Base-by-base conservation (phyloP, 352 stramenopile species). In the Globisporangium orthogonon region DNA sequence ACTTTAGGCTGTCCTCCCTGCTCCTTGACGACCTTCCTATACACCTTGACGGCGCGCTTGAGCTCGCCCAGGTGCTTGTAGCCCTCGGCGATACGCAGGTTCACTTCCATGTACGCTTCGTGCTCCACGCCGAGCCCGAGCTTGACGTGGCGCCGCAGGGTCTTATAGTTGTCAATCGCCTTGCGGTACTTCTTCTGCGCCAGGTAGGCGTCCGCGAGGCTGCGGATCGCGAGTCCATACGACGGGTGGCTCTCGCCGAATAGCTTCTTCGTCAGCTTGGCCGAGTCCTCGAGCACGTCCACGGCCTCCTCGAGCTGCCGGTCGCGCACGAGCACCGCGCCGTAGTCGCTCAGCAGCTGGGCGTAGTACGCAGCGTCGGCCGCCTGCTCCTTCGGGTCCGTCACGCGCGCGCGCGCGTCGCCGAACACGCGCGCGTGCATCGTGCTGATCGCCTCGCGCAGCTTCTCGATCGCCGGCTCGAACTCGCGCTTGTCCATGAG, bases 221-320 rank as follows among this genome's bases (percentile, higher is more conserved):
- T 91, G 33, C 81, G 76, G 33, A 91, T 70, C 14, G 80, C 82
- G 10, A 94, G 64, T 2, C 83, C 83, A 1, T 89, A 74, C 41
- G 82, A 90, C 60, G 85, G 85, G 50, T 94, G 85, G 60, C 78
- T 91, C 46, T 87, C 69, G 3, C 81, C 85, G 53, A 87, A 91
- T 47, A 94, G 79, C 50, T 82, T 78, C 63, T 85, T 66, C 53
- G 78, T 79, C 69, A 93, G 87, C 15, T 74, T 61, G 13, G 89
- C 67, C 7, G 83, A 77, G 59, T 94, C 83, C 51, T 89, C 71
- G 2, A 94, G 61, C 39, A 94, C 82, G 23, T 89, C 78, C 14
- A 88, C 75, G 2, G 85, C 85, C 52, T 92, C 78, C 45, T 89
- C 80, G 53, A 80, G 85, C 40, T 90, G 70, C 47, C 90, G 77